A percentile compares a stretch with the other conserved stretches of the same genome.
Evolutionary conservation across 2,329 filamentous ascomycete genomes (phyloP).

Genomic region (Aspergillus melleus): DNA sequence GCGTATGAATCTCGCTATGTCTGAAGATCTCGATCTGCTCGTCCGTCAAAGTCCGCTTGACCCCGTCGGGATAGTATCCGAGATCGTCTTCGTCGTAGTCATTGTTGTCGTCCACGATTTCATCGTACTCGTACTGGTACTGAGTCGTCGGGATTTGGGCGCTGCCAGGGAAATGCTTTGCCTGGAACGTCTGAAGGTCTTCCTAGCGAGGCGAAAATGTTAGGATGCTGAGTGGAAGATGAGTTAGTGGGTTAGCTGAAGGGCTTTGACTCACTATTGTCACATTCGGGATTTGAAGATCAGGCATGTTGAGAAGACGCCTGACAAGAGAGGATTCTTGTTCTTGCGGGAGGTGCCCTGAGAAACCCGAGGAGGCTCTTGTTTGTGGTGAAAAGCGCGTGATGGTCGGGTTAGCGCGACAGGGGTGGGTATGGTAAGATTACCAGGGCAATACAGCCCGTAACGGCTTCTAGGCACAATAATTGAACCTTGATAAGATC

Average conservation of each 20-base stretch:
- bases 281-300: conserved; percentile 33
- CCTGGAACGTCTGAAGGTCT: conserved; percentile 61
- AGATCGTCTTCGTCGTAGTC: conserved; percentile 57
- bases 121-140: neutral
- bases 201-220: conserved; percentile 44
- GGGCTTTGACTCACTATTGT: conserved; percentile 30
- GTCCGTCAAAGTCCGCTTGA: conserved; percentile 85
- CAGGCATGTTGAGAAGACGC: conserved; percentile 13
- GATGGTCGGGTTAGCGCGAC: neutral
- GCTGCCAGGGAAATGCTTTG: conserved; percentile 56
- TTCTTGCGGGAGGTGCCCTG: no score
- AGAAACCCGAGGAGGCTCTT: neutral
- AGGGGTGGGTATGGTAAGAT: neutral
- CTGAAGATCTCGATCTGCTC: conserved; percentile 89
- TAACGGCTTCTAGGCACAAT: neutral
- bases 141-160: neutral
- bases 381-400: neutral
- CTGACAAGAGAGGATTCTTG: neutral
- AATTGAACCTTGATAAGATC: neutral
- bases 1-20: conserved; percentile 77
- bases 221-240: neutral
- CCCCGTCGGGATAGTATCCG: conserved; percentile 83
- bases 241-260: neutral
- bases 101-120: conserved; percentile 2
- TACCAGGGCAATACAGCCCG: neutral